Evolutionary conservation across 176 grass and related monocot species (phyloP), one percentile per base, ranked within the genome.

Genomic region (Aegilops speltoides): DNA sequence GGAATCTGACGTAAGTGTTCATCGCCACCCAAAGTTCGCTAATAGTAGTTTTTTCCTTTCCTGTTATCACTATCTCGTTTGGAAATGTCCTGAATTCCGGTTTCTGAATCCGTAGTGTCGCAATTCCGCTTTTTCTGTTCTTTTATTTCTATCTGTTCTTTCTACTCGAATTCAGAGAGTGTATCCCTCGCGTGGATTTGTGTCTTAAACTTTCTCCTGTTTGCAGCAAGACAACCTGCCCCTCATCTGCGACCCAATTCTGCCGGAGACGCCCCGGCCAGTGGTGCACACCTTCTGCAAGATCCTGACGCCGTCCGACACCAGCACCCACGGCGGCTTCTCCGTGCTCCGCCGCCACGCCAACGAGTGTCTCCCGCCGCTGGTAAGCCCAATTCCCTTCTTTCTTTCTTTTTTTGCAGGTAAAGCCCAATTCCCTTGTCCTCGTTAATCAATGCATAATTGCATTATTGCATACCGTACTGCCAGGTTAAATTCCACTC

Each of bases 251-350:
- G 91, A 94, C 81, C 89, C 79, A 8, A 77, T 90, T 41, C 77
- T 90, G 80, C 76, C 77, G 32, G 90, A 79, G 78, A 78, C 40
- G 46, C 34, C 68, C 12, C 90, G 97, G 86, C 97, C 94, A 13
- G 91, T 91, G 46, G 94, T 96, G n/a, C 90, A 96, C 68, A 91
- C 94, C 54, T 99, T 99, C 90, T 99, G 97, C 89, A 99, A 99
- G 92, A 99, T 95, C 26, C 94, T 99, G 67, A 99, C 97, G 13
- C 94, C 97, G 31, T 99, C 97, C 46, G 97, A 99, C 85, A 99
- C 97, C 29, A 99, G 97, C 26, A 99, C 97, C 28, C 97, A 99
- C 64, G 97, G 97, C 4, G 97, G 97, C 6, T 99, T 99, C 90
- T 99, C 97, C 0, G 97, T 99, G 45, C 88, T 99, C 31, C 86